Percentiles rank a stretch among this genome's conserved stretches.
Evolutionary conservation across 75 land plant genomes (phyloP).

Genomic region (Gnetum montanum): DNA sequence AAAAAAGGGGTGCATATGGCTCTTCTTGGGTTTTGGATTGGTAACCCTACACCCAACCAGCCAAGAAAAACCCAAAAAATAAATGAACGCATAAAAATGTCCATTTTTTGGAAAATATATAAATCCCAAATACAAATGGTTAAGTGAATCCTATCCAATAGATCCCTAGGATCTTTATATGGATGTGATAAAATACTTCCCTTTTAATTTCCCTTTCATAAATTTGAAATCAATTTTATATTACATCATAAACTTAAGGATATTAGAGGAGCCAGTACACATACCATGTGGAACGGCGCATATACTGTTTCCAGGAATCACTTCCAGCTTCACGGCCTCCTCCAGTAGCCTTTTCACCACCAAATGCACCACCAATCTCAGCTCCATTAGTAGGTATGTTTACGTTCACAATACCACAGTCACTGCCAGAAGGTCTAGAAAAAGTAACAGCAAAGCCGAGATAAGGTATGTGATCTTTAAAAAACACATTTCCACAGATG

Average conservation of each 20-base stretch:
- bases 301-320: slow-evolving; percentile 98
- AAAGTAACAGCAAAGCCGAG: not conserved
- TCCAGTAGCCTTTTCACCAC: slow-evolving; percentile 98
- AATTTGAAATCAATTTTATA: not conserved
- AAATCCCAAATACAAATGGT: not conserved
- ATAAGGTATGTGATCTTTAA: too few relatives aligned
- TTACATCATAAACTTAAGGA: not conserved
- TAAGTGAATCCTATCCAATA: not conserved
- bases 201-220: not conserved
- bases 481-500: too few relatives aligned
- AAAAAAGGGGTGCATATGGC: too few relatives aligned
- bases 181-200: not conserved
- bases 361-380: slow-evolving; percentile 98
- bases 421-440: slow-evolving; percentile 91
- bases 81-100: too few relatives aligned
- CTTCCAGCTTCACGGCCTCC: slow-evolving; percentile 99
- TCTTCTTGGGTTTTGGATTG: too few relatives aligned
- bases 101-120: too few relatives aligned
- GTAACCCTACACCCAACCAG: too few relatives aligned
- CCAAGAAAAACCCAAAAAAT: too few relatives aligned
- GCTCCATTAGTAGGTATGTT: slow-evolving; percentile 98
- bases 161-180: not conserved
- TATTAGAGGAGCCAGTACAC: not conserved
- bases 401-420: slow-evolving; percentile 93
- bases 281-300: slow-evolving; percentile 95